These are phyloP conservation scores for Cornus kousa DNA, from an alignment of 148 eudicot genomes.

Conservation along the genomic window DNA sequence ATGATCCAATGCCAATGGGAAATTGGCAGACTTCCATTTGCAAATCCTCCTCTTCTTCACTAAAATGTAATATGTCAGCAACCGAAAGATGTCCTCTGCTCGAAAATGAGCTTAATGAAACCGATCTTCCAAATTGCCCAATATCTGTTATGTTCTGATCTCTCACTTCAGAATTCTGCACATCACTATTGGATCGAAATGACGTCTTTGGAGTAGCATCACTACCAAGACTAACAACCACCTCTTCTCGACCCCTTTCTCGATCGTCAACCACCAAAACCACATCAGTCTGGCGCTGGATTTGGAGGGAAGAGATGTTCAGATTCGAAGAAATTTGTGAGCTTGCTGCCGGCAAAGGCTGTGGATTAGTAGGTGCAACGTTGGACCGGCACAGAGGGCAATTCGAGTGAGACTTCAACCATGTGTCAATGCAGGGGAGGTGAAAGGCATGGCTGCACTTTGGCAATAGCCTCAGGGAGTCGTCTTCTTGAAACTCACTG, in stretches of 20 bases:
- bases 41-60: constrained; percentile 19
- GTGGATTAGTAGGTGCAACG: constrained; percentile 3
- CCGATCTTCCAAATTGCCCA: constrained; percentile 17
- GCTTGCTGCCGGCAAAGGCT: neutral
- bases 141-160: neutral
- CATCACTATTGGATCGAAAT: neutral
- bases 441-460: constrained; percentile 82
- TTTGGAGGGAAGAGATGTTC: constrained; percentile 15
- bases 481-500: constrained; percentile 59
- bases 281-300: constrained; percentile 20
- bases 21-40: constrained; percentile 8
- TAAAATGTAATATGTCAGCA: constrained; percentile 16
- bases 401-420: constrained; percentile 64
- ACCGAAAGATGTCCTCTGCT: constrained; percentile 13
- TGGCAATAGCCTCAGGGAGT: constrained; percentile 59
- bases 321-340: constrained; percentile 10
- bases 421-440: constrained; percentile 64
- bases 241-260: neutral
- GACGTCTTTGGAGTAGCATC: neutral
- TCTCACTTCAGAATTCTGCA: neutral
- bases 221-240: neutral
- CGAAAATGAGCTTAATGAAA: constrained; percentile 17
- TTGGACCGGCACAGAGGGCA: constrained; percentile 72
- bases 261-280: constrained; percentile 26
- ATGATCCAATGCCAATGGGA: constrained; percentile 11